Evolutionary conservation across 2,329 filamentous ascomycete genomes (phyloP).

Genomic region (Zymoseptoria crescenta): DNA sequence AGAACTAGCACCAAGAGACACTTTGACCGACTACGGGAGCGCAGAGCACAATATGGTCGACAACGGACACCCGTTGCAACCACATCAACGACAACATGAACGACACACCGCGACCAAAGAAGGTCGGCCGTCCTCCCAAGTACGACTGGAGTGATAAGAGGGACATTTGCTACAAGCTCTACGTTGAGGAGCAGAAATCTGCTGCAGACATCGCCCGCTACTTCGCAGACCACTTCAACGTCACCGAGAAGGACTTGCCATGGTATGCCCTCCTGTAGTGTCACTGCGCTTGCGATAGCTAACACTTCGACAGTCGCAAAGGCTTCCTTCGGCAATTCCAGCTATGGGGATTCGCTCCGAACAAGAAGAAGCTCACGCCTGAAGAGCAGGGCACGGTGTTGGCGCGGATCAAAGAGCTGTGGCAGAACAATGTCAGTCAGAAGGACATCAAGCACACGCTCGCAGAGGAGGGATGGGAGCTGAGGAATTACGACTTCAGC

Average conservation of each 20-base stretch:
- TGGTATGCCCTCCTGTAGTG: conserved; percentile 44
- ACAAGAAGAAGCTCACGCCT: conserved; percentile 62
- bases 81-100: neutral
- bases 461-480: conserved; percentile 63
- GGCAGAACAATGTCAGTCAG: conserved; percentile 66
- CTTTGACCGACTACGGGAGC: no score
- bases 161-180: conserved; percentile 60
- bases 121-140: conserved; percentile 12
- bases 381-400: conserved; percentile 63
- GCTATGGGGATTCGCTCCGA: conserved; percentile 63
- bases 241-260: conserved; percentile 50
- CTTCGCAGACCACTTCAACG: conserved; percentile 43
- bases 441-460: conserved; percentile 65
- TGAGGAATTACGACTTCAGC: conserved; percentile 47
- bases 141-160: conserved; percentile 63
- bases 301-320: conserved; percentile 3
- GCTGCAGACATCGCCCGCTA: conserved; percentile 68
- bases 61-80: neutral
- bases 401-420: conserved; percentile 64
- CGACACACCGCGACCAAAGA: neutral
- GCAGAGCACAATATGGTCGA: neutral
- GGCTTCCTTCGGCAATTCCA: conserved; percentile 25
- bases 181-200: conserved; percentile 66
- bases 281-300: neutral
- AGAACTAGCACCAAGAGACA: no score